phyloP scores from a whole-genome alignment of 129 eudicot species.

The Escallonia herrerae region DNA sequence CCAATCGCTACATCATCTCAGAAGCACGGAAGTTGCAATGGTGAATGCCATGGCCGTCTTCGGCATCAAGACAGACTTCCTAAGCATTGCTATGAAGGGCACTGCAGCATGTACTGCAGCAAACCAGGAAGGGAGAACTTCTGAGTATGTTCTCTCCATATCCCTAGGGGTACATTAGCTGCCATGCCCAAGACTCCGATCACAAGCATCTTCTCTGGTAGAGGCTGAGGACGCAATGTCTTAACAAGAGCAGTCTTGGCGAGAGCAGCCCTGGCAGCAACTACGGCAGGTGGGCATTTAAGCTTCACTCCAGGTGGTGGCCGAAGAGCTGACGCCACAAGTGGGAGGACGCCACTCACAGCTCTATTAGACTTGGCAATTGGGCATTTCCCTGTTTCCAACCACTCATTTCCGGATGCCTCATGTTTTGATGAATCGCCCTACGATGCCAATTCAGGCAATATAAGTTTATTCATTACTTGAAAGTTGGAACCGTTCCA shows the following conservation, averaged over 20 bases:
- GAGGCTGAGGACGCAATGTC: constrained; percentile 67
- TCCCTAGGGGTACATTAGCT: constrained; percentile 65
- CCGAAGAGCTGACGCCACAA: constrained; percentile 54
- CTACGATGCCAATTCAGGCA: constrained; percentile 14
- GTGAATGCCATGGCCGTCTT: constrained; percentile 83
- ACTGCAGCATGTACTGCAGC: constrained; percentile 78
- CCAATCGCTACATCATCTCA: constrained; percentile 19
- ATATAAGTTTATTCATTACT: too few species aligned
- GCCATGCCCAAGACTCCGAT: constrained; percentile 73
- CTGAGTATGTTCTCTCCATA: constrained; percentile 76
- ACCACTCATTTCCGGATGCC: constrained; percentile 63
- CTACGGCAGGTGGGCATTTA: constrained; percentile 71
- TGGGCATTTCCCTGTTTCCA: constrained; percentile 70
- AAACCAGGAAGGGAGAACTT: constrained; percentile 82
- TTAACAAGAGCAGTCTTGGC: constrained; percentile 67
- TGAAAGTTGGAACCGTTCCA: too few species aligned
- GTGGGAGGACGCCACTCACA: constrained; percentile 56
- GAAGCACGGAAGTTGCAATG: constrained; percentile 61
- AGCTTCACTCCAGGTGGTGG: constrained; percentile 73
- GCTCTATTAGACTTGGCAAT: constrained; percentile 86
- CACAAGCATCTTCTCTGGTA: constrained; percentile 58
- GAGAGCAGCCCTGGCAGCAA: constrained; percentile 83
- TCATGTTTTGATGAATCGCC: constrained; percentile 49
- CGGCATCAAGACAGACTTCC: constrained; percentile 64
- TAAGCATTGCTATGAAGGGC: constrained; percentile 72